Evolutionary conservation across 352 stramenopile species (phyloP), one percentile per base, ranked within the genome.

Genomic region (Plasmopara halstedii): DNA sequence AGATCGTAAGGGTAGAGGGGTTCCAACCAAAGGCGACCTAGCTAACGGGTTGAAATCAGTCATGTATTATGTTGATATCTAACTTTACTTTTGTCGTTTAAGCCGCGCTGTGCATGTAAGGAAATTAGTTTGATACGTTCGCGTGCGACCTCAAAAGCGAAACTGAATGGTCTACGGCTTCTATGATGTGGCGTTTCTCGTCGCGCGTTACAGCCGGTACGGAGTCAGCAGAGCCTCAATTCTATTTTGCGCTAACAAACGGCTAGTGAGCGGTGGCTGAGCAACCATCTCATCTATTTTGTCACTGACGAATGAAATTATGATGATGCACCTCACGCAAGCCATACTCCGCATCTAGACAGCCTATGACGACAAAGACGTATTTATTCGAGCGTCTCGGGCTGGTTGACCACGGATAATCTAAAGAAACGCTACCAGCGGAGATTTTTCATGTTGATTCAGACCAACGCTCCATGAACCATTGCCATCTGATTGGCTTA

Each of bases 281-380:
- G 14, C 23, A 46, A 20, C 15, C 7, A 55, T 53, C 18, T 36
- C 38, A 62, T 66, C 57, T 61, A 66, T 66, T 58, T 64, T 66
- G 20, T 46, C 23, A 36, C 57, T 66, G 52, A 42, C 57, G 57
- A 18, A 40, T 40, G 17, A 23, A 40, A 26, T 21, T 21, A 40
- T 15, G 36, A 23, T 29, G 6, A 43, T 47, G 34, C 23, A 20
- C 18, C 15, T 33, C 31, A n/a, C 31, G 22, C 40, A 20, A 48
- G 46, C 15, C 35, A 42, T 14, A 26, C 20, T 42, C 17, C 11
- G 27, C 7, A 9, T n/a, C 46, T 13, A 17, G 56, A 61, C 50
- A 64, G 56, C 46, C 56, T 46, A 64, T 64, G 56, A 22, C 56
- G 54, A 53, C 54, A 26, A 32, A 34, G 42, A 17, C 26, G 31